These are phyloP conservation scores for Neocucurbitaria cava DNA, from an alignment of 2,329 filamentous ascomycete species.

Conservation along the genomic window DNA sequence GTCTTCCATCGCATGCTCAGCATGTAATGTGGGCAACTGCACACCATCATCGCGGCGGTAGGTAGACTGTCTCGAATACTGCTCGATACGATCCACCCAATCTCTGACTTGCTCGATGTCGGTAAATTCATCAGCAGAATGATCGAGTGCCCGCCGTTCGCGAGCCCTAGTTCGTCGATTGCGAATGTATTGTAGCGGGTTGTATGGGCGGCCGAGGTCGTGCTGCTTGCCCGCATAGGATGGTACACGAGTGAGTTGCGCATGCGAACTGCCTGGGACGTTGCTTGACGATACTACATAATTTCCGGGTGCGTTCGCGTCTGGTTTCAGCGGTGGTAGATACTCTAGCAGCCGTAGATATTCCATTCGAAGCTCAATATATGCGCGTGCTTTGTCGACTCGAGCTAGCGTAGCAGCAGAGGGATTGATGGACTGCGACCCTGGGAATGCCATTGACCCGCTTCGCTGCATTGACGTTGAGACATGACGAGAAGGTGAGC, in stretches of 20 bases:
- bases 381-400: conserved; percentile 81
- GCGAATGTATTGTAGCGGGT: conserved; percentile 89
- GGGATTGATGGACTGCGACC: conserved; percentile 64
- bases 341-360: conserved; percentile 81
- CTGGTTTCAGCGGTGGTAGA: conserved; percentile 73
- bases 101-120: conserved; percentile 73
- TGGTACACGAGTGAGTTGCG: conserved; percentile 48
- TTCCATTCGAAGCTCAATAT: conserved; percentile 85
- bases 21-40: conserved; percentile 40
- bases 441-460: conserved; percentile 31
- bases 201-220: conserved; percentile 75
- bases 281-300: conserved; percentile 48
- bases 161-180: conserved; percentile 86
- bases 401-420: conserved; percentile 81
- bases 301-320: conserved; percentile 52
- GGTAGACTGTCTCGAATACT: conserved; percentile 48
- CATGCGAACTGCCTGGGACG: conserved; percentile 50
- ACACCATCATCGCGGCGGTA: conserved; percentile 49
- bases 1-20: conserved; percentile 30
- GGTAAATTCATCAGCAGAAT: conserved; percentile 77
- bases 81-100: conserved; percentile 77
- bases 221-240: conserved; percentile 47
- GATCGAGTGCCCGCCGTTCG: conserved; percentile 76
- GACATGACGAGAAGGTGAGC: conserved; percentile 42
- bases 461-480: conserved; percentile 34